Evolutionary conservation across 2,329 filamentous ascomycete species (phyloP).

Genomic region (Neurospora sp.): DNA sequence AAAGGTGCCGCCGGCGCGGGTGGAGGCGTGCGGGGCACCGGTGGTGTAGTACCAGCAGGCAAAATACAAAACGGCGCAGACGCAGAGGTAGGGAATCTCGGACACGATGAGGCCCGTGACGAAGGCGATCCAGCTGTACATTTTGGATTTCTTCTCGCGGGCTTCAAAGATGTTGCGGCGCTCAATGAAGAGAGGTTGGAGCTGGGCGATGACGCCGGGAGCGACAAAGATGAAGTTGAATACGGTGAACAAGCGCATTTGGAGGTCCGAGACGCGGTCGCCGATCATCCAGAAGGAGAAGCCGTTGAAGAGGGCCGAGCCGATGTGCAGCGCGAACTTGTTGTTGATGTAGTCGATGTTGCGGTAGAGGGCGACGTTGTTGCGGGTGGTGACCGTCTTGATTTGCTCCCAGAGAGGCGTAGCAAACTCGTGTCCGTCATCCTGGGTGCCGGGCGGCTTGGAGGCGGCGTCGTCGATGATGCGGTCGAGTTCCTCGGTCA

Average conservation of each 20-base stretch:
- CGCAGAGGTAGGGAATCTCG: conserved; percentile 34
- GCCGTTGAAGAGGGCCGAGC: conserved; percentile 47
- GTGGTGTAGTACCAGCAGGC: conserved; percentile 50
- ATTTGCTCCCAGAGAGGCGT: conserved; percentile 54
- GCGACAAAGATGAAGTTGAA: conserved; percentile 57
- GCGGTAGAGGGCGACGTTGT: conserved; percentile 51
- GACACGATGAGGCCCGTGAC: conserved; percentile 41
- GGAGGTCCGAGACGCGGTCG: conserved; percentile 37
- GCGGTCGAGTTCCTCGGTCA: conserved; percentile 54
- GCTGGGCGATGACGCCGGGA: conserved; percentile 45
- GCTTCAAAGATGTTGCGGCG: conserved; percentile 47
- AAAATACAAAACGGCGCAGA: conserved; percentile 38
- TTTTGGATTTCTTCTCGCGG: conserved; percentile 51
- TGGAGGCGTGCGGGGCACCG: conserved; percentile 34
- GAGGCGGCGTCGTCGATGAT: conserved; percentile 46
- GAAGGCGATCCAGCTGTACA: conserved; percentile 50
- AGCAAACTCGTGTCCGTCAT: conserved; percentile 60
- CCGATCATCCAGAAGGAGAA: conserved; percentile 54
- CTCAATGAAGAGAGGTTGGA: conserved; percentile 48
- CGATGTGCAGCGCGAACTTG: conserved; percentile 48
- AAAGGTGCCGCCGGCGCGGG: conserved; percentile 40
- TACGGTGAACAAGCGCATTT: conserved; percentile 46
- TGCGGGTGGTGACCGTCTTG: conserved; percentile 52
- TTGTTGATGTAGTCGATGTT: conserved; percentile 58
- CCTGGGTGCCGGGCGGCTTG: conserved; percentile 28